Evolutionary conservation across 2,329 filamentous ascomycete species (phyloP).

Genomic region (Verticillium nonalfalfae): DNA sequence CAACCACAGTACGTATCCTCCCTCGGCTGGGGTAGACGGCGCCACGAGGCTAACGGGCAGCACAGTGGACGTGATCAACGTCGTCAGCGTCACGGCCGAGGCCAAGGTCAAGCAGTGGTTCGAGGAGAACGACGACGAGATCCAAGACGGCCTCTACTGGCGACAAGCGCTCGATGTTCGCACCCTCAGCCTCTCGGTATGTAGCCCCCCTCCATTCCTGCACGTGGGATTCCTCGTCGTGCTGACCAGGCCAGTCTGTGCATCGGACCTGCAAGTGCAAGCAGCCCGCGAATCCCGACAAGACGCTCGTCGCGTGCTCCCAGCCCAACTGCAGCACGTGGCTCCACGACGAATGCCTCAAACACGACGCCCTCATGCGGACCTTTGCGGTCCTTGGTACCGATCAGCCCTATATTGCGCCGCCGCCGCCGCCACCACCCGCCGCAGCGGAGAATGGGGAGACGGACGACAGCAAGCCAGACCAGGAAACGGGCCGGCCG

Average conservation of each 20-base stretch:
- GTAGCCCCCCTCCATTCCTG: constrained; percentile 15
- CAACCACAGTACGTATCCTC: constrained; percentile 53
- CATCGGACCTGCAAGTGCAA: constrained; percentile 52
- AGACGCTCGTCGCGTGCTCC: constrained; percentile 51
- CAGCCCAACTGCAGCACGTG: constrained; percentile 49
- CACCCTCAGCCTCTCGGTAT: constrained; percentile 52
- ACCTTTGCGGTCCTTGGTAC: constrained; percentile 44
- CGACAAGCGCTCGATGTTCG: constrained; percentile 55
- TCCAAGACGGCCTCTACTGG: constrained; percentile 56
- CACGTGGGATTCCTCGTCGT: background rate
- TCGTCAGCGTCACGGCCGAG: constrained; percentile 57
- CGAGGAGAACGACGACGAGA: constrained; percentile 60
- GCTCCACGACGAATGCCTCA: constrained; percentile 60
- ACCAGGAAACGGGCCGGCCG: constrained; percentile 25
- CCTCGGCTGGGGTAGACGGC: constrained; percentile 4
- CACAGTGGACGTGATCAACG: constrained; percentile 67
- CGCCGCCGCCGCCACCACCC: constrained; percentile 1
- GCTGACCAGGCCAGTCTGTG: constrained; percentile 34
- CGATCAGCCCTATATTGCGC: constrained; percentile 38
- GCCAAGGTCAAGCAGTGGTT: constrained; percentile 62
- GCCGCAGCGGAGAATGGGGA: constrained; percentile 4
- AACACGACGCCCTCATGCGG: constrained; percentile 44
- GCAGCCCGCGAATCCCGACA: constrained; percentile 56
- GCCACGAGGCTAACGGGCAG: constrained; percentile 14
- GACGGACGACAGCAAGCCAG: constrained; percentile 3